phyloP scores from a whole-genome alignment of 2,329 filamentous ascomycete genomes.

The Aspergillus sp. region DNA sequence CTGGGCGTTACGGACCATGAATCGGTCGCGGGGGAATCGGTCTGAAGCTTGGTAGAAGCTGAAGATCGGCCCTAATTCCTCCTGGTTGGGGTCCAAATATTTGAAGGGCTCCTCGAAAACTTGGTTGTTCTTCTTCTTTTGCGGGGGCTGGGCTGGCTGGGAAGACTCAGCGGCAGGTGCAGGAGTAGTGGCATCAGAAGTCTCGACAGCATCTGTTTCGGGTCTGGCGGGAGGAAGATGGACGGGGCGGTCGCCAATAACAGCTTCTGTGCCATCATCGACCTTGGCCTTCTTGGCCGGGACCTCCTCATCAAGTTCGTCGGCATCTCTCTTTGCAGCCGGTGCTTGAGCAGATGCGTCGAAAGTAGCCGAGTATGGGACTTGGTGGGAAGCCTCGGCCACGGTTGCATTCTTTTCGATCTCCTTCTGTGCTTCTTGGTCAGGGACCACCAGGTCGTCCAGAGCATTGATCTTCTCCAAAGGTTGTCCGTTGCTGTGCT shows the following conservation, averaged over 20 bases:
- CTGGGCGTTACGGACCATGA: conserved; percentile 90
- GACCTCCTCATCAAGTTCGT: conserved; percentile 30
- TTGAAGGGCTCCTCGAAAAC: conserved; percentile 90
- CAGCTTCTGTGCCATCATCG: conserved; percentile 32
- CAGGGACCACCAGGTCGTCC: conserved; percentile 35
- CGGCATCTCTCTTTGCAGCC: conserved; percentile 28
- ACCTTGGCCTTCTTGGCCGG: conserved; percentile 43
- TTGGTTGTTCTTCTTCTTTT: conserved; percentile 37
- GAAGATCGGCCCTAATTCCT: conserved; percentile 72
- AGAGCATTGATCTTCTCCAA: conserved; percentile 35
- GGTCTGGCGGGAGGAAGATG: conserved; percentile 24
- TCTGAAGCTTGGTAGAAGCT: conserved; percentile 79
- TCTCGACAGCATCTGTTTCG: conserved; percentile 18
- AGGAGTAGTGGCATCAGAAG: conserved; percentile 18
- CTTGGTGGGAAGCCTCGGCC: conserved; percentile 28
- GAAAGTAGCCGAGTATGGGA: conserved; percentile 28
- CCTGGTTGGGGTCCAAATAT: conserved; percentile 70
- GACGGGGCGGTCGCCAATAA: conserved; percentile 33
- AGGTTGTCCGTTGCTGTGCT: conserved; percentile 22
- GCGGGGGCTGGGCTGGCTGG: conserved; percentile 14
- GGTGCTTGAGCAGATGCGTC: conserved; percentile 14
- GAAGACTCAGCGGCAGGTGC: conserved; percentile 11
- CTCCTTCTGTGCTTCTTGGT: conserved; percentile 21
- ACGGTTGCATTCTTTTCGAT: conserved; percentile 30
- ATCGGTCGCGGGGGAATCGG: conserved; percentile 83